phyloP scores from a whole-genome alignment of 305 asterid species.

The Withania somnifera region DNA sequence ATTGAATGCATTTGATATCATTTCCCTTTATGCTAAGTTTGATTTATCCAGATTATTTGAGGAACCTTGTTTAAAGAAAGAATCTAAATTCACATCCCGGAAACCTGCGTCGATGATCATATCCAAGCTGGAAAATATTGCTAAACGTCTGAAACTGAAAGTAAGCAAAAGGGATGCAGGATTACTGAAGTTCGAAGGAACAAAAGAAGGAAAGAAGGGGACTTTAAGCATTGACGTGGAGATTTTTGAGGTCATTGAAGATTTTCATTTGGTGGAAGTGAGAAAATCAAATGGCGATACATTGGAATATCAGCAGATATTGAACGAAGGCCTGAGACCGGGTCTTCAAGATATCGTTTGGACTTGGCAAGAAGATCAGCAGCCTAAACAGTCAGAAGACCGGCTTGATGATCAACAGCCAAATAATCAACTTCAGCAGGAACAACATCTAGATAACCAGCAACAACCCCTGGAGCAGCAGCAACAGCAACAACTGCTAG shows the following conservation, averaged over 20 bases:
- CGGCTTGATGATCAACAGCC: not conserved
- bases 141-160: constrained; percentile 37
- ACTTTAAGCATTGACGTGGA: constrained; percentile 35
- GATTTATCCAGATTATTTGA: constrained; percentile 47
- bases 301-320: constrained; percentile 34
- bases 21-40: constrained; percentile 47
- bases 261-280: constrained; percentile 42
- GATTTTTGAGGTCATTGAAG: constrained; percentile 41
- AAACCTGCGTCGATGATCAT: constrained; percentile 38
- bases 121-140: constrained; percentile 37
- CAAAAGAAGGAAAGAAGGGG: constrained; percentile 46
- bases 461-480: constrained; percentile 5
- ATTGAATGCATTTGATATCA: constrained; percentile 52
- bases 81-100: constrained; percentile 41
- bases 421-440: not conserved
- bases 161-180: constrained; percentile 39
- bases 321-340: constrained; percentile 41
- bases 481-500: not conserved
- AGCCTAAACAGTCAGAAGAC: not conserved
- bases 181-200: constrained; percentile 39
- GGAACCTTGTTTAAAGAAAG: constrained; percentile 25
- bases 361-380: constrained; percentile 39
- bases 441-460: not conserved
- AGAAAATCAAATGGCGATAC: constrained; percentile 49
- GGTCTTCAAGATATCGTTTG: constrained; percentile 52